phyloP scores from a whole-genome alignment of 805 yeast genomes.

The Kodamaea kaohsiungensis region DNA sequence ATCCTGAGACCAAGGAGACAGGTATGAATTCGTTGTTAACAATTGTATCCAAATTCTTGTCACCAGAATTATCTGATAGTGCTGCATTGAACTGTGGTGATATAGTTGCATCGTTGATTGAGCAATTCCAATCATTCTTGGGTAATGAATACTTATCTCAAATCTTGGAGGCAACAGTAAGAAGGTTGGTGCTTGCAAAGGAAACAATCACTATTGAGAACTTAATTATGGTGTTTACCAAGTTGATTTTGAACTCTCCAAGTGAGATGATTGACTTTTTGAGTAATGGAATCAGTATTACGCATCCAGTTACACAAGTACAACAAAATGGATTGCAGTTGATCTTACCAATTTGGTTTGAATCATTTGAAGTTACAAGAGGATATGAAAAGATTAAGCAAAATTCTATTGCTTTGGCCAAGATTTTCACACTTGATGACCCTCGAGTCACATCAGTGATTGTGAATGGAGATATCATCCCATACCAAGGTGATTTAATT shows the following conservation, averaged over 20 bases:
- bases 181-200: slow-evolving; percentile 62
- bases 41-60: slow-evolving; percentile 66
- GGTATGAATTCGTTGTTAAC: slow-evolving; percentile 61
- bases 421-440: slow-evolving; percentile 62
- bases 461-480: slow-evolving; percentile 79
- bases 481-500: slow-evolving; percentile 63
- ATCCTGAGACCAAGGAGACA: slow-evolving; percentile 34
- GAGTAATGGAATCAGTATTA: slow-evolving; percentile 33
- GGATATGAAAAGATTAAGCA: slow-evolving; percentile 73
- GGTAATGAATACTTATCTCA: slow-evolving; percentile 46
- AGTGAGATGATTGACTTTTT: slow-evolving; percentile 64
- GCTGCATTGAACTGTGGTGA: slow-evolving; percentile 81
- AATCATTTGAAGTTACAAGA: slow-evolving; percentile 74
- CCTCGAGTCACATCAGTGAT: slow-evolving; percentile 47
- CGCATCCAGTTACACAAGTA: slow-evolving; percentile 19
- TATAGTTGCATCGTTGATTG: slow-evolving; percentile 59
- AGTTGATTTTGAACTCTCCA: slow-evolving; percentile 64
- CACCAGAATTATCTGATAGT: slow-evolving; percentile 71
- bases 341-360: slow-evolving; percentile 80
- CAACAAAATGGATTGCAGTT: slow-evolving; percentile 48
- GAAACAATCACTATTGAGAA: slow-evolving; percentile 77
- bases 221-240: slow-evolving; percentile 72
- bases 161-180: slow-evolving; percentile 73
- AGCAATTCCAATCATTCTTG: slow-evolving; percentile 45
- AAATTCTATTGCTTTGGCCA: slow-evolving; percentile 69